Evolutionary conservation across 768 basidiomycete genomes (phyloP), one percentile per base, ranked within the genome.

Genomic region (Tephrocybe rancida): DNA sequence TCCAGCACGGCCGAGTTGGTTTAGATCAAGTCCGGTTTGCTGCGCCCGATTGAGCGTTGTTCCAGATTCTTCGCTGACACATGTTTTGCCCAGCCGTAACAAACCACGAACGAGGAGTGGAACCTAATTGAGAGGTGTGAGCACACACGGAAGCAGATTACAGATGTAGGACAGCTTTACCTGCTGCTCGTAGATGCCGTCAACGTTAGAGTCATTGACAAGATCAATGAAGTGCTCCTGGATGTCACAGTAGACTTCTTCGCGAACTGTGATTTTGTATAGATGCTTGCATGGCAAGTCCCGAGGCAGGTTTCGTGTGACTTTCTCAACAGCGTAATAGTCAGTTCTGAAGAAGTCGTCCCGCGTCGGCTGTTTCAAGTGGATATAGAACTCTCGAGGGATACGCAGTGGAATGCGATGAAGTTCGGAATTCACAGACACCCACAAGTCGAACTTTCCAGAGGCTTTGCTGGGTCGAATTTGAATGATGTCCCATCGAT

Each of bases 131-230:
- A 18, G 41, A 37, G n/a, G n/a, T n/a, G n/a, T 10, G 44, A 32
- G 30, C 14, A 37, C 14, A 37, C n/a, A 16, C 30, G 14, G 35
- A 5, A 19, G 21, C 32, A 29, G 43, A 34, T 18, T 7, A 52
- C 13, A 11, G 41, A 39, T 22, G 16, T 13, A 7, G n/a, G n/a
- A n/a, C n/a, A 21, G 26, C 22, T 76, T 38, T 58, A 94, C 92
- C 81, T 98, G 95, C 18, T 88, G 78, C 71, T 99, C 97, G 63
- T 88, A 99, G 3, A 97, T 90, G 1, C 93, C 94, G 61, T 98
- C 94, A 8, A 98, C 92, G 64, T 91, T 93, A 0, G 95, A 92
- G 62, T 95, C 91, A 64, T 97, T 97, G 54, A 85, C 92, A 45
- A 98, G 77, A 65, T 95, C 88, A 16, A 93, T 87, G 64, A 98